These are phyloP conservation scores for Ascochyta viciae-villosae DNA, from an alignment of 2,329 filamentous ascomycete species.

Conservation along the genomic window DNA sequence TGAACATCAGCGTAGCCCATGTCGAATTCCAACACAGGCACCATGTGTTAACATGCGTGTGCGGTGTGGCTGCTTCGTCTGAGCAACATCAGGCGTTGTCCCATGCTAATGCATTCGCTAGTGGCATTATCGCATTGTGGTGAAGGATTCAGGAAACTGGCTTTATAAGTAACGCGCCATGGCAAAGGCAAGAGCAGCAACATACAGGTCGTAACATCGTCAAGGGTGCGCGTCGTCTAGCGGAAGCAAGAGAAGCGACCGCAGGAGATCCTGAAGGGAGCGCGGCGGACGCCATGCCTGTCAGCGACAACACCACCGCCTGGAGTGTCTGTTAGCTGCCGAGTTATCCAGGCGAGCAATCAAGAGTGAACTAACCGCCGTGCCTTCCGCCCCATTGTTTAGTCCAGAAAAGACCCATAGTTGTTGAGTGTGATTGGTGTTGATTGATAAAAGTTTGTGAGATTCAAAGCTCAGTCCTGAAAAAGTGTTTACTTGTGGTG, in stretches of 20 bases:
- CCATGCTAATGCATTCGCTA: conserved; percentile 1
- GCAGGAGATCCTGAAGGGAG: conserved; percentile 59
- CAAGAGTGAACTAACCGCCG: conserved; percentile 45
- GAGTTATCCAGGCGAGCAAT: conserved; percentile 16
- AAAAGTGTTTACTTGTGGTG: conserved; percentile 11
- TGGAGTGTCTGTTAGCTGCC: conserved; percentile 32
- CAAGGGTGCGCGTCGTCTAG: conserved; percentile 41
- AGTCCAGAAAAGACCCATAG: conserved; percentile 57
- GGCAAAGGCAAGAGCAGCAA: neutral
- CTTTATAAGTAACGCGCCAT: neutral
- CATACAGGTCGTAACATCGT: conserved; percentile 39
- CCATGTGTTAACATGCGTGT: neutral
- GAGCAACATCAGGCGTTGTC: neutral
- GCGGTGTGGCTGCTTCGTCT: neutral
- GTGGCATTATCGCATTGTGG: neutral
- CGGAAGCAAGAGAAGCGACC: conserved; percentile 63
- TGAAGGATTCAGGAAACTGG: neutral
- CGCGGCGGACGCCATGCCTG: conserved; percentile 59
- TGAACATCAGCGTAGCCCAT: too few relatives aligned
- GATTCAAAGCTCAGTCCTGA: neutral
- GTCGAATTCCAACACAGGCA: neutral
- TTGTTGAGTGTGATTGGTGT: conserved; percentile 26
- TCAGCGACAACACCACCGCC: conserved; percentile 61
- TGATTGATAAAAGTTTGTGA: conserved; percentile 11
- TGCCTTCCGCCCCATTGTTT: conserved; percentile 54